These are phyloP conservation scores for Stenogyne calaminthoides DNA, from an alignment of 305 asterid genomes.

Conservation along the genomic window DNA sequence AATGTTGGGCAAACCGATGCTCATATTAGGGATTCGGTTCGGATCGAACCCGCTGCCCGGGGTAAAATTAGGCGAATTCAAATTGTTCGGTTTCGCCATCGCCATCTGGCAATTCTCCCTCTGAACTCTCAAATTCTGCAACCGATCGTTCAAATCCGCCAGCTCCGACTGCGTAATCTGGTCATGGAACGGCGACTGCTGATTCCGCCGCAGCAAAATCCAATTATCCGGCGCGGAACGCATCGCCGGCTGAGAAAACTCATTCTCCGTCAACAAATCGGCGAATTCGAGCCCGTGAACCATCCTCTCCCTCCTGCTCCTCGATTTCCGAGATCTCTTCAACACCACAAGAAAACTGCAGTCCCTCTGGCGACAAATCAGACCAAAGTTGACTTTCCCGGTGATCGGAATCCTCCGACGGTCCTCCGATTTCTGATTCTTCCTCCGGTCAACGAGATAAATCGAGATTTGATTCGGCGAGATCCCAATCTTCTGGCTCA, in stretches of 20 bases:
- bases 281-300: constrained; percentile 34
- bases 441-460: constrained; percentile 53
- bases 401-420: constrained; percentile 65
- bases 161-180: constrained; percentile 40
- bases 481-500: constrained; percentile 77
- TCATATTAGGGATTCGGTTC: not conserved
- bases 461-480: constrained; percentile 84
- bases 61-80: constrained; percentile 10
- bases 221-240: constrained; percentile 43
- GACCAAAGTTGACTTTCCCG: constrained; percentile 60
- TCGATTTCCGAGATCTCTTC: constrained; percentile 65
- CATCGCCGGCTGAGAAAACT: constrained; percentile 27
- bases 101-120: constrained; percentile 47
- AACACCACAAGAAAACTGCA: constrained; percentile 69
- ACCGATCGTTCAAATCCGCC: constrained; percentile 39
- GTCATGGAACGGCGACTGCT: constrained; percentile 39
- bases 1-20: constrained; percentile 20
- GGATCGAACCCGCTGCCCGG: constrained; percentile 14
- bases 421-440: constrained; percentile 37
- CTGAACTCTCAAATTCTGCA: constrained; percentile 43
- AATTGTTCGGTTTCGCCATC: constrained; percentile 29
- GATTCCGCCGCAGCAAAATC: constrained; percentile 56
- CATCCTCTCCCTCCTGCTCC: constrained; percentile 51
- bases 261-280: constrained; percentile 34
- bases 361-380: constrained; percentile 54